Evolutionary conservation across 768 basidiomycete species (phyloP).

Genomic region (Hortiboletus flavorubellus): DNA sequence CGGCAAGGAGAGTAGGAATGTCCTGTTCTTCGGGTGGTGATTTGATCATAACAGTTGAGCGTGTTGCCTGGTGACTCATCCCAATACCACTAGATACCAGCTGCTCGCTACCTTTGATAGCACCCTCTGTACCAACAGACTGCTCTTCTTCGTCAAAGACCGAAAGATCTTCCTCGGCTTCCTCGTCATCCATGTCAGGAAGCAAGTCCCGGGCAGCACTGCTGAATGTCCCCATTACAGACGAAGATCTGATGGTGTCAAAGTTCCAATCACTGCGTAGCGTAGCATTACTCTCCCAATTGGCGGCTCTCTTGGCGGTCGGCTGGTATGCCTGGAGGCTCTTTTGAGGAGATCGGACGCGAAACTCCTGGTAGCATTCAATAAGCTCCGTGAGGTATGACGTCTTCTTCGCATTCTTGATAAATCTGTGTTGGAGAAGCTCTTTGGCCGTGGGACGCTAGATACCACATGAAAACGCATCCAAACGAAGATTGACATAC

Average conservation of each 20-base stretch:
- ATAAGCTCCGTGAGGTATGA: constrained; percentile 83
- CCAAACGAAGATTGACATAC: constrained; percentile 18
- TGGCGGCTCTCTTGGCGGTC: constrained; percentile 52
- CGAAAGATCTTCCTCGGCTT: constrained; percentile 37
- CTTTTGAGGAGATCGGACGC: constrained; percentile 57
- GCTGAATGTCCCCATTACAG: constrained; percentile 75
- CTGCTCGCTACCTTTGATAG: constrained; percentile 64
- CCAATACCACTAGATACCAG: constrained; percentile 39
- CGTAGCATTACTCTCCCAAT: constrained; percentile 72
- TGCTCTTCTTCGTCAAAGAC: constrained; percentile 44
- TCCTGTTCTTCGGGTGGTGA: constrained; percentile 39
- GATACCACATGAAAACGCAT: constrained; percentile 13
- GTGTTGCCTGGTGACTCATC: constrained; percentile 51
- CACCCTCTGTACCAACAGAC: constrained; percentile 60
- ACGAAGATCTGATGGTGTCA: constrained; percentile 72
- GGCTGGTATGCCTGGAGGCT: constrained; percentile 53
- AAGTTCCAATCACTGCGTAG: constrained; percentile 96
- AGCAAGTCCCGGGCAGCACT: constrained; percentile 69
- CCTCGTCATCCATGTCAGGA: constrained; percentile 58
- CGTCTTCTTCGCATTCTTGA: constrained; percentile 79
- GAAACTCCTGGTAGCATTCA: constrained; percentile 81
- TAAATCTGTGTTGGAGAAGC: constrained; percentile 90
- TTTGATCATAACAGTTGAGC: constrained; percentile 74
- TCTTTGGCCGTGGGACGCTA: constrained; percentile 91
- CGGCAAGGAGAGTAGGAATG: constrained; percentile 38